Evolutionary conservation across 2,329 filamentous ascomycete genomes (phyloP).

Genomic region (Fusarium xylarioides): DNA sequence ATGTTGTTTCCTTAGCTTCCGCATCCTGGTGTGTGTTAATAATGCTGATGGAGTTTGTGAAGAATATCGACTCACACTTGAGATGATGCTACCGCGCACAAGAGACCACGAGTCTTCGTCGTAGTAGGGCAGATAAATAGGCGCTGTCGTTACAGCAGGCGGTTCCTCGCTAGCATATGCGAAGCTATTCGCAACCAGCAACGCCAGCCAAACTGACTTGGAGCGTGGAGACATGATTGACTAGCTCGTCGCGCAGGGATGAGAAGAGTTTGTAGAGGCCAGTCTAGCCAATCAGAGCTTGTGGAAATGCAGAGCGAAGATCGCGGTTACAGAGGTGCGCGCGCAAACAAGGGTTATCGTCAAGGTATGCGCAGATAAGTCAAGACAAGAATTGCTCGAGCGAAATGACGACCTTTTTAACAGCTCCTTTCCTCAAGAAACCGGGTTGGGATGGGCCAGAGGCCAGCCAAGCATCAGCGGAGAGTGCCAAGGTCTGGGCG

Average conservation of each 20-base stretch:
- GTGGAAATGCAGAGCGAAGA: background rate
- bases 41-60: background rate
- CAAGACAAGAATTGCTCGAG: background rate
- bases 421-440: slow-evolving; percentile 1
- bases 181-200: slow-evolving; percentile 41
- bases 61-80: slow-evolving; percentile 48
- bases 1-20: slow-evolving; percentile 51
- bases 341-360: slow-evolving; percentile 1
- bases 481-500: slow-evolving; percentile 40
- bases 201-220: slow-evolving; percentile 33
- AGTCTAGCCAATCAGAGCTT: slow-evolving; percentile 5
- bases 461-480: slow-evolving; percentile 27
- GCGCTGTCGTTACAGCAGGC: slow-evolving; percentile 51
- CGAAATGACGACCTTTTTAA: slow-evolving; percentile 25
- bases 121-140: slow-evolving; percentile 58
- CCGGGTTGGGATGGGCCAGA: slow-evolving; percentile 16
- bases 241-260: slow-evolving; percentile 14
- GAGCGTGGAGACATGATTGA: slow-evolving; percentile 23
- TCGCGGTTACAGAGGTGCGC: background rate
- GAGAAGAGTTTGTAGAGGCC: background rate
- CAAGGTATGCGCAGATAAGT: background rate
- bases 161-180: slow-evolving; percentile 31
- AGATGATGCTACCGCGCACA: slow-evolving; percentile 57
- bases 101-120: slow-evolving; percentile 53
- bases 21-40: slow-evolving; percentile 35